Base-by-base conservation (phyloP, 2,329 filamentous ascomycete species). In the Ophiobolus disseminans region DNA sequence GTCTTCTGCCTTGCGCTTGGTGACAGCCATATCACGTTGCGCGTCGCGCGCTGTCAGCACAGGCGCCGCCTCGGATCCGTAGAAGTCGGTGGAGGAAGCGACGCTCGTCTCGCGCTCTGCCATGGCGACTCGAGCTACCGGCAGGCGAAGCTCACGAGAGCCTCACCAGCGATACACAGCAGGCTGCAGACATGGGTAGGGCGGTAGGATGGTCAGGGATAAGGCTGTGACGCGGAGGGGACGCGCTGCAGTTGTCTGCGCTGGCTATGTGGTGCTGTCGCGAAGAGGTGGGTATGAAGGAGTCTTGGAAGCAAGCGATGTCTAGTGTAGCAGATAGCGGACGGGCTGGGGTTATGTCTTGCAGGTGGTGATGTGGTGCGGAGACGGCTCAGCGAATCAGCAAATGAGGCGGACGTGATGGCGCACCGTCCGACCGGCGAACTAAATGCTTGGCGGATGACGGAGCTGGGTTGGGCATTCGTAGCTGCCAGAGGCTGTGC, bases 1-100 rank as follows among this genome's bases (percentile, higher is more conserved):
- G 10, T 60, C 58, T 23, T 68, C 65, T 32, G 70, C 68, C 57
- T 73, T 74, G 65, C 71, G 72, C 64, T 74, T 74, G 37, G 54
- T 30, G 13, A 44, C 36, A 20, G 55, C 44, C 30, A 50, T 46
- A 25, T 56, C 51, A 36, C 45, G 44, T 1, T 49, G 60, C 37
- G 53, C 47, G 19, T 54, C 41, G 37, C 28, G 17, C n/a, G 60
- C 48, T 8, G 56, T 51, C 13, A 60, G 45, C 25, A 48, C 46
- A 14, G 63, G 49, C 44, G 57, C 55, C 35, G 49, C 39, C 17
- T 69, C 66, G 25, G 63, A 60, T 34, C 61, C 63, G 53, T 73
- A 73, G 51, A 73, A 70, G 57, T 73, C 69, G 46, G 68, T 57
- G 25, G 69, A 73, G 39, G 69, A 72, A 37, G 64, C 63, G 11